These are phyloP conservation scores for Fusarium acutatum DNA, from an alignment of 2,329 filamentous ascomycete genomes.

Conservation along the genomic window DNA sequence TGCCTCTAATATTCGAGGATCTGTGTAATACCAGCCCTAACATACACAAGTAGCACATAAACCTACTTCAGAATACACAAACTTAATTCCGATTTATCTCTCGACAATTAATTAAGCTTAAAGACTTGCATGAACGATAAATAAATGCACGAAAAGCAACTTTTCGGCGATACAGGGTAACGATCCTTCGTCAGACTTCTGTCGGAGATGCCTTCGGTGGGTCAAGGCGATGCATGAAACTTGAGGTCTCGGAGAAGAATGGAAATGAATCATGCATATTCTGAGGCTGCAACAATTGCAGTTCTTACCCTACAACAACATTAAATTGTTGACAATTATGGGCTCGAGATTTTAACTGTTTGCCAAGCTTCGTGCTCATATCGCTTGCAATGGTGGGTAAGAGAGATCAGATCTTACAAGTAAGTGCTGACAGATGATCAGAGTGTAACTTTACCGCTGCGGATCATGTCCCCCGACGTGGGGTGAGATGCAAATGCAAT, in stretches of 20 bases:
- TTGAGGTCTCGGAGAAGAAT: not conserved
- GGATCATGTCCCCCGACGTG: not conserved
- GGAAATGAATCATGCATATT: conserved; percentile 8
- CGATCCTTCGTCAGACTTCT: not conserved
- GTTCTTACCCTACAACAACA: not conserved
- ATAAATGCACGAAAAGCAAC: not conserved
- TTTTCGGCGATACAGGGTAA: not conserved
- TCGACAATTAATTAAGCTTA: not conserved
- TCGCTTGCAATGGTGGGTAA: not conserved
- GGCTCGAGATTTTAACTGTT: not conserved
- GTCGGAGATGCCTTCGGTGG: not conserved
- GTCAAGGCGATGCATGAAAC: not conserved
- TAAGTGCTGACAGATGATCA: conserved; percentile 15
- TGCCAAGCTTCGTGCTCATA: not conserved
- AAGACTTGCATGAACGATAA: not conserved
- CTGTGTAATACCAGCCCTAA: not conserved
- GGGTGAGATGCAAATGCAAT: not conserved
- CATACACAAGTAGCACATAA: not conserved
- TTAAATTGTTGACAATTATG: not conserved
- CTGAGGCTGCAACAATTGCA: not conserved
- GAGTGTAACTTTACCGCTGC: not conserved
- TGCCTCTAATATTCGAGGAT: not conserved
- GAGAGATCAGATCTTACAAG: not conserved
- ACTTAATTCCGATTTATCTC: not conserved
- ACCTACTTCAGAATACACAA: too few relatives aligned